Percentiles rank a stretch among this genome's conserved stretches.
phyloP scores from a whole-genome alignment of 192 early-diverging fungal species.

The Globomyces pollinis-pini region DNA sequence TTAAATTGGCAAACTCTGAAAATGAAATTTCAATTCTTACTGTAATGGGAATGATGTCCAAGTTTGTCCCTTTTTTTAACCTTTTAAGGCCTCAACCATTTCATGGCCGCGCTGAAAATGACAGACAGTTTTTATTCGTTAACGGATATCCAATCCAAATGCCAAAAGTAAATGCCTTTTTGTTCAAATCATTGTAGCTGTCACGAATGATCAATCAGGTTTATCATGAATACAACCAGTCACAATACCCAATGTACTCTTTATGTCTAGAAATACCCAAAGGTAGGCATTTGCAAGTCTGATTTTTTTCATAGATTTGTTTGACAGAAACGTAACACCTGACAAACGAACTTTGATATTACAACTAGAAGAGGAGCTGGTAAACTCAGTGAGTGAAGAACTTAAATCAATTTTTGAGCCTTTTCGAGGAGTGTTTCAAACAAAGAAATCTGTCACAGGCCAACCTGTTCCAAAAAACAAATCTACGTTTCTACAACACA shows the following conservation, averaged over 20 bases:
- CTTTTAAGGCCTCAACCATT: conserved; percentile 24
- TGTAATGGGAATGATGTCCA: not conserved
- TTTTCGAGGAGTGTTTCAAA: conserved; percentile 28
- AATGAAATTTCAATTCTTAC: not conserved
- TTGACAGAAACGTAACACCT: conserved; percentile 92
- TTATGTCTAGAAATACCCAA: not conserved
- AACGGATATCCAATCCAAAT: conserved; percentile 84
- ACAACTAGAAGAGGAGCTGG: conserved; percentile 60
- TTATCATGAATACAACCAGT: conserved; percentile 56
- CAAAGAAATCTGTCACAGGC: conserved; percentile 10
- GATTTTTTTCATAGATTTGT: conserved; percentile 46
- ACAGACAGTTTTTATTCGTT: conserved; percentile 83
- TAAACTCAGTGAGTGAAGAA: conserved; percentile 22
- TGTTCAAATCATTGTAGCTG: too few relatives aligned
- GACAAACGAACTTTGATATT: conserved; percentile 89
- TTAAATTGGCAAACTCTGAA: not conserved
- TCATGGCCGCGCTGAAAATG: conserved; percentile 62
- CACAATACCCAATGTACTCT: conserved; percentile 74
- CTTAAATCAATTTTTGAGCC: conserved; percentile 49
- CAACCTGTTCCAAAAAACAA: too few relatives aligned
- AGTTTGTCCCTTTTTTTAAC: not conserved
- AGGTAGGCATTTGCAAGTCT: too few relatives aligned
- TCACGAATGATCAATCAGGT: conserved; percentile 73
- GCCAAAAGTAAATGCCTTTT: too few relatives aligned
- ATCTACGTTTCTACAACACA: not conserved